Evolutionary conservation across 345 rosid genomes (phyloP).

Genomic region (Salix exigua): DNA sequence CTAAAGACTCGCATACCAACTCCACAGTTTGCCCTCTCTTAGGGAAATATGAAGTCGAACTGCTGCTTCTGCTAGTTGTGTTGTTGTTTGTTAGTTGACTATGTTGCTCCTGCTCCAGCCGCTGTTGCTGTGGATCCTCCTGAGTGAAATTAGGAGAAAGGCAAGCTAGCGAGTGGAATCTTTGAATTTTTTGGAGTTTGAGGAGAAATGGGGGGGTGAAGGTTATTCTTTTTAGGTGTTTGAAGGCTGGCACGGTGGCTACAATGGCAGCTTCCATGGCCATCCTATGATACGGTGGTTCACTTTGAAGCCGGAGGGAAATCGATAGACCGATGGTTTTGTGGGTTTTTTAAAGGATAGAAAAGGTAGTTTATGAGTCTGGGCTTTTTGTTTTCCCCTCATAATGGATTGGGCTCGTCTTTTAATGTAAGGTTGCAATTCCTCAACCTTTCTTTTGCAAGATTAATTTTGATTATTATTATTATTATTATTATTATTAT

Average conservation of each 20-base stretch:
- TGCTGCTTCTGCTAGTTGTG: not conserved
- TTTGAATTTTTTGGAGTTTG: constrained; percentile 31
- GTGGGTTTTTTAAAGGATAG: not conserved
- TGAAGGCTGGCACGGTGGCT: constrained; percentile 39
- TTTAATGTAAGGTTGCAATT: too few species aligned
- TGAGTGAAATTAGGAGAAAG: constrained; percentile 27
- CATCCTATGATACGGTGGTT: not conserved
- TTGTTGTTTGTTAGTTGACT: constrained; percentile 5
- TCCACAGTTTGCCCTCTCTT: constrained; percentile 76
- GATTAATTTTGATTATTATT: too few species aligned
- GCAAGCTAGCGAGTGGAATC: constrained; percentile 28
- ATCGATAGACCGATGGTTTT: not conserved
- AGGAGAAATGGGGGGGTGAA: constrained; percentile 30
- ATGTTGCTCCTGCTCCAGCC: not conserved
- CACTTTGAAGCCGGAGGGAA: not conserved
- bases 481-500: too few species aligned
- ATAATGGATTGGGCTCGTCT: too few species aligned
- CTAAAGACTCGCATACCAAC: constrained; percentile 79
- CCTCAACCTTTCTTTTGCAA: too few species aligned
- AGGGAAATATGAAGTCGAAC: constrained; percentile 50
- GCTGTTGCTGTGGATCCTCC: constrained; percentile 12
- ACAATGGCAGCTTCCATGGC: constrained; percentile 15
- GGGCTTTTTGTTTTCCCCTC: too few species aligned
- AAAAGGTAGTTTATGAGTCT: too few species aligned
- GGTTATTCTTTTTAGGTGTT: constrained; percentile 19